Conservation (phyloP, 2,329 filamentous ascomycete genomes). For the Parascedosporium putredinis region DNA sequence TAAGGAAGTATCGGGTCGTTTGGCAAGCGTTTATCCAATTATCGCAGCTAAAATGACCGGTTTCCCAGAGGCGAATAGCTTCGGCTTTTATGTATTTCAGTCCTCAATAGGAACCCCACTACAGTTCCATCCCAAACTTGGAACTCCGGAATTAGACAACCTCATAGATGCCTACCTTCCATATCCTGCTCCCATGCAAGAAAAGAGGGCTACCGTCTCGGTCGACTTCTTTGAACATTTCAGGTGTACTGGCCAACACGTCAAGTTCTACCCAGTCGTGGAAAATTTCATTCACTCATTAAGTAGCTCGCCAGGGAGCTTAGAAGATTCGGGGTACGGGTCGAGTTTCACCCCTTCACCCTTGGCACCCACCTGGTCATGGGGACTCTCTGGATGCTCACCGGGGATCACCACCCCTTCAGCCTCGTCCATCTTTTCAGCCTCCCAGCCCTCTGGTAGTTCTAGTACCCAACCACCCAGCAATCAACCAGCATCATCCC, state of each 20-base stretch:
- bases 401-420: conserved; percentile 8
- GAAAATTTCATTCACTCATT: conserved; percentile 37
- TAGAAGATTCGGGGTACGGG: conserved; percentile 33
- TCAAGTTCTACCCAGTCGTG: conserved; percentile 46
- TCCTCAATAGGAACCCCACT: conserved; percentile 43
- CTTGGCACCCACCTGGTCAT: conserved; percentile 36
- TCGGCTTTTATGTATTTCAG: conserved; percentile 51
- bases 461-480: conserved; percentile 11
- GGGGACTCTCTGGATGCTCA: conserved; percentile 25
- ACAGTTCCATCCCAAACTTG: conserved; percentile 57
- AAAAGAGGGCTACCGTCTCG: conserved; percentile 48
- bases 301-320: conserved; percentile 26
- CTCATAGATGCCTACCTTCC: conserved; percentile 48
- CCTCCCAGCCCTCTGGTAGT: conserved; percentile 8
- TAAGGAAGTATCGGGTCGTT: no score
- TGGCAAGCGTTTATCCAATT: no score
- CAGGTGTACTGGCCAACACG: conserved; percentile 42
- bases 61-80: background rate
- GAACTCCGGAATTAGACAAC: conserved; percentile 49
- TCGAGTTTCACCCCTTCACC: conserved; percentile 41
- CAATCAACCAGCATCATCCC: background rate
- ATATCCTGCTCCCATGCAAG: conserved; percentile 40
- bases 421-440: background rate
- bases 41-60: background rate
- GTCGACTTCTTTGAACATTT: conserved; percentile 49